A percentile compares a stretch with the other conserved stretches of the same genome.
Conservation (phyloP, 2,329 filamentous ascomycete genomes). For the Pyrenophora seminiperda region DNA sequence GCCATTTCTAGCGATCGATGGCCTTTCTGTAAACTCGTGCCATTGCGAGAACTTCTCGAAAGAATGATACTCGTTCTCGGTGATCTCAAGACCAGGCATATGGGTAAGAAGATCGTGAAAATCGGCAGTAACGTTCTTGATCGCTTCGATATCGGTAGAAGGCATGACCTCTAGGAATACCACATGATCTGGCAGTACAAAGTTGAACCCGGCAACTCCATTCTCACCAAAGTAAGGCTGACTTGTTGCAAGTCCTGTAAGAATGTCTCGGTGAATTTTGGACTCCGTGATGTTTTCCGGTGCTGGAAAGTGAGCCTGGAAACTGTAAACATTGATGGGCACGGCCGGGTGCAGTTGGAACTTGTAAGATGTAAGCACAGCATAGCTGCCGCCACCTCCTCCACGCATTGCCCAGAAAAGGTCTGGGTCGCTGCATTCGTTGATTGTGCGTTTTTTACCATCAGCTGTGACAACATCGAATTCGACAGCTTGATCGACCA, state of each 20-base stretch:
- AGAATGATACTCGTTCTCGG: slow-evolving; percentile 39
- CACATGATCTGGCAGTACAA: slow-evolving; percentile 39
- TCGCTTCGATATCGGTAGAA: slow-evolving; percentile 28
- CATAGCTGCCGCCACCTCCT: slow-evolving; percentile 45
- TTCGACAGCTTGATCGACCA: slow-evolving; percentile 46
- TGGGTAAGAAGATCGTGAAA: slow-evolving; percentile 39
- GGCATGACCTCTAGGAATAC: slow-evolving; percentile 42
- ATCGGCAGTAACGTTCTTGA: slow-evolving; percentile 35
- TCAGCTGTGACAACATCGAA: slow-evolving; percentile 45
- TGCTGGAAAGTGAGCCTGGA: slow-evolving; percentile 37
- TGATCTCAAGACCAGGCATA: slow-evolving; percentile 41
- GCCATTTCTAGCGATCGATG: slow-evolving; percentile 40
- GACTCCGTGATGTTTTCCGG: slow-evolving; percentile 38
- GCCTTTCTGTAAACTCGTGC: slow-evolving; percentile 37
- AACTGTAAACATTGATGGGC: slow-evolving; percentile 45
- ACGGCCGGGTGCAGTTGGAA: slow-evolving; percentile 44
- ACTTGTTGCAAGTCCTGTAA: slow-evolving; percentile 39
- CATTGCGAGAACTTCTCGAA: slow-evolving; percentile 42
- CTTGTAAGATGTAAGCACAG: slow-evolving; percentile 45
- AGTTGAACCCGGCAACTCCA: slow-evolving; percentile 46
- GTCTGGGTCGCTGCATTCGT: slow-evolving; percentile 42
- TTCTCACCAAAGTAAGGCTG: slow-evolving; percentile 37
- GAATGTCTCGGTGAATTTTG: slow-evolving; percentile 38
- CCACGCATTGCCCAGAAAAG: slow-evolving; percentile 48
- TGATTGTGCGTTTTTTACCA: slow-evolving; percentile 38